A percentile compares a stretch with the other conserved stretches of the same genome.
Conservation (phyloP, 352 stramenopile species). For the Phytopythium mirpurense region DNA sequence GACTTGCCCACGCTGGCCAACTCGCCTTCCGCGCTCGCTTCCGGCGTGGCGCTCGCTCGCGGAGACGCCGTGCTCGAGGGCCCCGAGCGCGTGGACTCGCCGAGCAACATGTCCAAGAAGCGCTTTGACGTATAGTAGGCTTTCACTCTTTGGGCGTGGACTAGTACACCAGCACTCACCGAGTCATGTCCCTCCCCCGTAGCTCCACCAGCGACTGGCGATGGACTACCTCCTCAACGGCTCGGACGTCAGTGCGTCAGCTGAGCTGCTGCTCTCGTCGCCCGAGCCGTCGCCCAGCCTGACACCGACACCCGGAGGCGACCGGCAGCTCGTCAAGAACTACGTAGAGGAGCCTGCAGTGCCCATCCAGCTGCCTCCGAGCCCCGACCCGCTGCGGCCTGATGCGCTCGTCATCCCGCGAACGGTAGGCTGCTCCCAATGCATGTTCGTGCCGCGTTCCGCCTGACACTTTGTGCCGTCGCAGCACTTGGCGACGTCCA, state of each 20-base stretch:
- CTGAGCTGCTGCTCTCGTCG: background rate
- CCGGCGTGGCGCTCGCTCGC: slow-evolving; percentile 36
- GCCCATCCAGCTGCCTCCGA: slow-evolving; percentile 27
- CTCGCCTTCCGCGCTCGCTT: slow-evolving; percentile 12
- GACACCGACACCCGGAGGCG: slow-evolving; percentile 7
- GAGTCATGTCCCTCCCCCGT: no score
- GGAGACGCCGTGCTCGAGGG: slow-evolving; percentile 39
- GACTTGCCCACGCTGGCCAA: slow-evolving; percentile 4
- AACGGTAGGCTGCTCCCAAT: slow-evolving; percentile 17
- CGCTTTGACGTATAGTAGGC: slow-evolving; percentile 40
- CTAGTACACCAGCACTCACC: no score
- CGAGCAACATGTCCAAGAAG: slow-evolving; percentile 60
- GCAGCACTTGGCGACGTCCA: slow-evolving; percentile 10
- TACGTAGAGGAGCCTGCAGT: slow-evolving; percentile 36
- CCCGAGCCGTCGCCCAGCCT: background rate
- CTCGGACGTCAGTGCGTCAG: slow-evolving; percentile 2
- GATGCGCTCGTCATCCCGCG: slow-evolving; percentile 30
- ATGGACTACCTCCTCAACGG: slow-evolving; percentile 40
- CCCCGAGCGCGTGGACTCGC: slow-evolving; percentile 27
- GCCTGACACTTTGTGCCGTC: no score
- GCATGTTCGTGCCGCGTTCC: background rate
- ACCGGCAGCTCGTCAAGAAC: slow-evolving; percentile 8
- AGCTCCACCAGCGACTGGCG: slow-evolving; percentile 60
- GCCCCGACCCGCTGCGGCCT: background rate
- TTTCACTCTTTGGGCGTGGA: no score